Percentiles rank a stretch among this genome's conserved stretches.
These are phyloP conservation scores for Magnaporthiopsis rhizophila DNA, from an alignment of 2,329 filamentous ascomycete species.

Conservation along the genomic window DNA sequence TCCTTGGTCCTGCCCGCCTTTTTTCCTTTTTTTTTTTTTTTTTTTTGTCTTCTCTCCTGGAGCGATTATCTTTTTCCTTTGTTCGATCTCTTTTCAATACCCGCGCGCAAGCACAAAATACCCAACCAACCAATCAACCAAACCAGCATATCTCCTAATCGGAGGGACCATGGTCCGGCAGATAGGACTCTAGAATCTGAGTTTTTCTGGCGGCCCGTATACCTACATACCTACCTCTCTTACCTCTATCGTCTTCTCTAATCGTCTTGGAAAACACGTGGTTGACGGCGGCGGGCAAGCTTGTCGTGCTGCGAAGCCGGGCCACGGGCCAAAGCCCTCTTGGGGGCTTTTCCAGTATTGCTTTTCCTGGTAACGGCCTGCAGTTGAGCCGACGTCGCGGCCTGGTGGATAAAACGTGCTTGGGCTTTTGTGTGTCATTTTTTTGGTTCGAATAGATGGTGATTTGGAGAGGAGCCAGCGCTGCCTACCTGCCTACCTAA, in stretches of 20 bases:
- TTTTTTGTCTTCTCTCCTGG: constrained; percentile 1
- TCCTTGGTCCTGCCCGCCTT: constrained; percentile 9
- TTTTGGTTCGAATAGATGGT: background rate
- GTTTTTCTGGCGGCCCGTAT: background rate
- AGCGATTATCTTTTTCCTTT: background rate
- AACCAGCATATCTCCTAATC: background rate
- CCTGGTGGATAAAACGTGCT: background rate
- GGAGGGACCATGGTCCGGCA: background rate
- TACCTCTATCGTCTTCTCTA: background rate
- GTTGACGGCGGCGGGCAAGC: background rate
- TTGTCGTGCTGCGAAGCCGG: background rate
- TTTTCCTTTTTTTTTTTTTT: constrained; percentile 8
- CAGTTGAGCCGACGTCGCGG: background rate
- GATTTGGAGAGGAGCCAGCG: background rate
- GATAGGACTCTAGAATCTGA: background rate
- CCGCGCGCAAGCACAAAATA: background rate
- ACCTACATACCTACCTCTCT: background rate
- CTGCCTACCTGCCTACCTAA: background rate
- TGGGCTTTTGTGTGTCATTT: background rate
- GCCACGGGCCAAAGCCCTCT: background rate
- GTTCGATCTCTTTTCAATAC: constrained; percentile 1
- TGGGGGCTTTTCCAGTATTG: background rate
- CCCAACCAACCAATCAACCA: background rate
- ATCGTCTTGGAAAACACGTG: background rate
- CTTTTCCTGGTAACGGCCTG: background rate